Evolutionary conservation across 106 monocot genomes (phyloP).

Genomic region (Phalaenopsis equestris): DNA sequence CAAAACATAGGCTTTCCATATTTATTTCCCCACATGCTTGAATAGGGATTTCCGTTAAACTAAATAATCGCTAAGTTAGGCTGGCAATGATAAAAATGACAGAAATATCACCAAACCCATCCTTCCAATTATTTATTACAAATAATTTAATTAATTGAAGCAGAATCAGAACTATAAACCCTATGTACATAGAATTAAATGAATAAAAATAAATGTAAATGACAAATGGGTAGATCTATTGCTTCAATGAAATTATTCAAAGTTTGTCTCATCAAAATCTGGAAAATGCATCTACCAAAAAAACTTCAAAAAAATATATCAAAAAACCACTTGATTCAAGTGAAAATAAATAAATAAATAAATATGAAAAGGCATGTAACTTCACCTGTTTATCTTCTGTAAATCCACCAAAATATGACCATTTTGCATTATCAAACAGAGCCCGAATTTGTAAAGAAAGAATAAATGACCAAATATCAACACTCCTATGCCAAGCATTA

Average conservation of each 20-base stretch:
- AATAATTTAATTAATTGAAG: not conserved
- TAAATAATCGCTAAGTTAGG: not conserved
- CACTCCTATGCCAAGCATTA: conserved; percentile 61
- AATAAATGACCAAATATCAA: conserved; percentile 84
- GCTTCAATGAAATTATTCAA: not conserved
- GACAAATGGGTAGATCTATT: not conserved
- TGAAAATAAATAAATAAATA: not conserved
- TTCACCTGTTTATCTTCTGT: conserved; percentile 80
- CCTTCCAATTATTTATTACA: not conserved
- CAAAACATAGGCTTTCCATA: not conserved
- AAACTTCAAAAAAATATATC: not conserved
- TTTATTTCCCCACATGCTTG: not conserved
- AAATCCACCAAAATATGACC: conserved; percentile 76
- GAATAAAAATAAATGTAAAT: not conserved
- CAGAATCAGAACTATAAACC: not conserved
- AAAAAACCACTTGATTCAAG: conserved; percentile 1
- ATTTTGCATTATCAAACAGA: conserved; percentile 79
- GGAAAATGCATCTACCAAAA: not conserved
- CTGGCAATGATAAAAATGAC: not conserved
- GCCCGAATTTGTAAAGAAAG: conserved; percentile 49
- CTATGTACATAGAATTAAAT: not conserved
- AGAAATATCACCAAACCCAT: not conserved
- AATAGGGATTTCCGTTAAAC: not conserved
- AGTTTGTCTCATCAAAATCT: not conserved
- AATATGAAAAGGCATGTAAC: not conserved